Evolutionary conservation across 2,329 filamentous ascomycete genomes (phyloP).

Genomic region (Venturia effusa): DNA sequence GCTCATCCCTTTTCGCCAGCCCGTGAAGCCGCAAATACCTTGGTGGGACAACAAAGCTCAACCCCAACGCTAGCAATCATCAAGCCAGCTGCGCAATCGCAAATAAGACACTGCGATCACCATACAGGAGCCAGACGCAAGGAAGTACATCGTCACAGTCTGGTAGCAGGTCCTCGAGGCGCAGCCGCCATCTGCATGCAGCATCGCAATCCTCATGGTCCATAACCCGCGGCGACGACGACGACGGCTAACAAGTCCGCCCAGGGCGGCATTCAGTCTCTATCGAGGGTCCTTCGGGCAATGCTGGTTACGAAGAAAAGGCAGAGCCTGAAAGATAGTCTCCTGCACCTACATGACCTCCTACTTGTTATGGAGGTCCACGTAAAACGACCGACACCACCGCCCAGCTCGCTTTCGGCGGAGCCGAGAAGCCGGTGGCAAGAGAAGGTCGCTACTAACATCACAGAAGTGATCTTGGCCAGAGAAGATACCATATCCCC

Average conservation of each 20-base stretch:
- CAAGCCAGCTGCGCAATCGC: background rate
- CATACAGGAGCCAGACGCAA: background rate
- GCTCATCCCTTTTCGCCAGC: background rate
- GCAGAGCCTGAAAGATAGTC: background rate
- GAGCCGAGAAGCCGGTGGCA: background rate
- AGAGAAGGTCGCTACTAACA: background rate
- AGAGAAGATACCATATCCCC: background rate
- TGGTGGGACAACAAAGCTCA: background rate
- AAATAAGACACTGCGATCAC: background rate
- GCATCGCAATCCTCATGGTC: background rate
- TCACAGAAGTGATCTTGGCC: background rate
- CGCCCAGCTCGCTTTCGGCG: background rate
- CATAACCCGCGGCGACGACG: background rate
- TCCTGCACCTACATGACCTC: background rate
- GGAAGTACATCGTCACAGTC: background rate
- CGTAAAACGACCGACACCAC: background rate
- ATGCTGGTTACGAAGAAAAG: background rate
- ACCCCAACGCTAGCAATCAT: background rate
- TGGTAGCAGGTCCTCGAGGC: background rate
- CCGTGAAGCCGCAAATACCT: background rate
- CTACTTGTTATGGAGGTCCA: background rate
- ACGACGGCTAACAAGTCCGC: background rate
- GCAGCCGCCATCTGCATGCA: background rate
- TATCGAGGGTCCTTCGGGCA: background rate
- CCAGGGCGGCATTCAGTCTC: background rate